These are phyloP conservation scores for Penicillium pancosmium DNA, from an alignment of 495 filamentous ascomycete species.

Conservation along the genomic window DNA sequence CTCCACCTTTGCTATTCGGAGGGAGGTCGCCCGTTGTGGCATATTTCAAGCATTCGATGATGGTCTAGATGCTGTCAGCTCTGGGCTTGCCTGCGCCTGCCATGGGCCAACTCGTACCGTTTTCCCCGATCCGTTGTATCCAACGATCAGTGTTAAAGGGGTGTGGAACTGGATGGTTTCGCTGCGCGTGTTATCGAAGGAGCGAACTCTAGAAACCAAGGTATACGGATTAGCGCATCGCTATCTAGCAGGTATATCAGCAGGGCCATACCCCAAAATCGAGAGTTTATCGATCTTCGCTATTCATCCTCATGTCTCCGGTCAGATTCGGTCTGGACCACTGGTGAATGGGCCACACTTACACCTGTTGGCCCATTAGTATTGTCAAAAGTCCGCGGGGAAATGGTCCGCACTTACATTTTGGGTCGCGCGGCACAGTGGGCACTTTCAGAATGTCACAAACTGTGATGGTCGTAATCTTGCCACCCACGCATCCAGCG, in stretches of 20 bases:
- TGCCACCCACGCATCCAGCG: background rate
- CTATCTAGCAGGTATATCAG: background rate
- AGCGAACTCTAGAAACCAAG: constrained; percentile 67
- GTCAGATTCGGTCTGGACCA: constrained; percentile 14
- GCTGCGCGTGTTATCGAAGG: constrained; percentile 75
- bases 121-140: constrained; percentile 96
- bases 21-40: constrained; percentile 92
- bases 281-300: constrained; percentile 87
- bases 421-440: constrained; percentile 3
- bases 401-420: constrained; percentile 25
- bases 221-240: constrained; percentile 5
- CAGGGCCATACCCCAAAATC: constrained; percentile 66
- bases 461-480: constrained; percentile 2
- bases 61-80: constrained; percentile 59
- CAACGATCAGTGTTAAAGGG: constrained; percentile 93
- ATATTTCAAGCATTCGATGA: constrained; percentile 99
- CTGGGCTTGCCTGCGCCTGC: background rate
- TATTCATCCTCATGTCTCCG: constrained; percentile 14
- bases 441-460: background rate
- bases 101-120: constrained; percentile 53
- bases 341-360: constrained; percentile 18
- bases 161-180: constrained; percentile 89
- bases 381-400: constrained; percentile 13
- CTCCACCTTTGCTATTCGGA: constrained; percentile 90
- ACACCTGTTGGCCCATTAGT: constrained; percentile 33